Percentiles rank a stretch among this genome's conserved stretches.
Evolutionary conservation across 1,139 yeast species (phyloP).

Genomic region (Komagataea norvegica): DNA sequence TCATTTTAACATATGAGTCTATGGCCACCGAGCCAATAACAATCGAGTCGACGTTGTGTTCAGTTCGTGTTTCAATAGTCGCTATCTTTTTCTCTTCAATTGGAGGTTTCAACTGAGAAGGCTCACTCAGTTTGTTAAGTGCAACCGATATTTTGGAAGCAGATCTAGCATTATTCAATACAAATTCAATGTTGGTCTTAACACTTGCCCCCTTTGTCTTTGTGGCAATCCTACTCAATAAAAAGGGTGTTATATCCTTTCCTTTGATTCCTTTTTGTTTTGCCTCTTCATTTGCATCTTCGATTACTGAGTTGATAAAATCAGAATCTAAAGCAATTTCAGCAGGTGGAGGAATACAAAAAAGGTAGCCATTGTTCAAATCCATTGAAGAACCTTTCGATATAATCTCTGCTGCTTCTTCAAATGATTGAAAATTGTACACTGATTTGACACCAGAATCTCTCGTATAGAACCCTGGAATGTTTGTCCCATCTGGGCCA

Average conservation of each 20-base stretch:
- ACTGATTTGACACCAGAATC: conserved; percentile 75
- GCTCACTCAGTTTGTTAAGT: conserved; percentile 13
- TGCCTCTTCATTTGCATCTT: conserved; percentile 56
- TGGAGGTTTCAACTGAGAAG: background rate
- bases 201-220: conserved; percentile 69
- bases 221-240: conserved; percentile 59
- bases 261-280: conserved; percentile 52
- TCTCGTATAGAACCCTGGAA: conserved; percentile 84
- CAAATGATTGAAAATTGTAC: conserved; percentile 47
- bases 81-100: background rate
- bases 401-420: conserved; percentile 60
- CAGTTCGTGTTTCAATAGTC: background rate
- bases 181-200: conserved; percentile 68
- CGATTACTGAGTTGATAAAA: conserved; percentile 52
- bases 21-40: conserved; percentile 76
- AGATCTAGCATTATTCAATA: conserved; percentile 65
- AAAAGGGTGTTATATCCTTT: conserved; percentile 74
- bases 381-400: conserved; percentile 47
- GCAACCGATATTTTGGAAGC: conserved; percentile 66
- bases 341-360: conserved; percentile 80
- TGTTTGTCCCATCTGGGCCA: conserved; percentile 44
- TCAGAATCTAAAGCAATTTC: conserved; percentile 53
- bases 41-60: conserved; percentile 29
- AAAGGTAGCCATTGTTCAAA: conserved; percentile 62
- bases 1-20: conserved; percentile 55